Evolutionary conservation across 2,329 filamentous ascomycete genomes (phyloP).

Genomic region (Phialophora chinensis): DNA sequence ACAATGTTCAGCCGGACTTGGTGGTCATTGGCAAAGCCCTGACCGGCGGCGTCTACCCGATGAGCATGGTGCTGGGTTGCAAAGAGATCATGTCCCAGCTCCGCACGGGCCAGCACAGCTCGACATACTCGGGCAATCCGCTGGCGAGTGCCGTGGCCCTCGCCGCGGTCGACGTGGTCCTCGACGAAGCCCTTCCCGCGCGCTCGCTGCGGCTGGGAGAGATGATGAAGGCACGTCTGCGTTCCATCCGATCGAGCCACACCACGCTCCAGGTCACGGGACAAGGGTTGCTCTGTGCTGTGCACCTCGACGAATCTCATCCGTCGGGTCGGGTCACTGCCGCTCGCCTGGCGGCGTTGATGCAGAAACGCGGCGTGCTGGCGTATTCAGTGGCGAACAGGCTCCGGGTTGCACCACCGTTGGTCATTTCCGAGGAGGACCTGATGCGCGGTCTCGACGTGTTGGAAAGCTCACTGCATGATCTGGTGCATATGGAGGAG

Average conservation of each 20-base stretch:
- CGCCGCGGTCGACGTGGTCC: slow-evolving; percentile 9
- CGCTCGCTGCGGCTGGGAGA: slow-evolving; percentile 2
- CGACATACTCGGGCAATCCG: slow-evolving; percentile 17
- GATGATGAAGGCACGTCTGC: neutral
- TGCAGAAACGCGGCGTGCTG: slow-evolving; percentile 5
- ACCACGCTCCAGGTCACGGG: neutral
- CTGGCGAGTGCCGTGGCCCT: slow-evolving; percentile 10
- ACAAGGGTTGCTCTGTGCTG: neutral
- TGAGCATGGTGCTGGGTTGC: slow-evolving; percentile 12
- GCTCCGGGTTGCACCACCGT: slow-evolving; percentile 2
- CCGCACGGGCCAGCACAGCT: slow-evolving; percentile 4
- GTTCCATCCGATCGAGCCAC: neutral
- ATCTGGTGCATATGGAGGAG: neutral
- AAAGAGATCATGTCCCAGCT: slow-evolving; percentile 13
- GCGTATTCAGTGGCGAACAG: slow-evolving; percentile 5
- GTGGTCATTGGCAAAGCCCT: slow-evolving; percentile 68
- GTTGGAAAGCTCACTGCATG: neutral
- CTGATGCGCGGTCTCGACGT: neutral
- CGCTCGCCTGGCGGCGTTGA: neutral
- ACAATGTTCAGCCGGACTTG: slow-evolving; percentile 83
- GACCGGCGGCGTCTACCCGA: slow-evolving; percentile 20
- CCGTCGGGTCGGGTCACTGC: slow-evolving; percentile 2
- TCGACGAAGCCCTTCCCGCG: slow-evolving; percentile 11
- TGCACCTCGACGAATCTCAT: slow-evolving; percentile 2
- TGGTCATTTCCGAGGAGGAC: slow-evolving; percentile 10